Evolutionary conservation across 1,284 basidiomycete genomes (phyloP).

Genomic region (Entoloma clypeatum): DNA sequence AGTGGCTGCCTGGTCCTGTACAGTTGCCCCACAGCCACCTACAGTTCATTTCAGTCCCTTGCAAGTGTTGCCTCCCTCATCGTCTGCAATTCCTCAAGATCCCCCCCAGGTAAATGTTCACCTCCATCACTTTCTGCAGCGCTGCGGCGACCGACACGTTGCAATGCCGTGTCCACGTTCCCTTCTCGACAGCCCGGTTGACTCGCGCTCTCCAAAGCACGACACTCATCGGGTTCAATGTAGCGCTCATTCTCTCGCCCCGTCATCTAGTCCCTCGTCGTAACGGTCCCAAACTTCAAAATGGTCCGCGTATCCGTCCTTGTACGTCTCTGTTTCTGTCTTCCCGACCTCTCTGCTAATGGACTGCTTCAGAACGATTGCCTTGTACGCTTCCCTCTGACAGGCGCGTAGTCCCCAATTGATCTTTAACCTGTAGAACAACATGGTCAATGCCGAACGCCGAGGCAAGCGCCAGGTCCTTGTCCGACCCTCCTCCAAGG

Average conservation of each 20-base stretch:
- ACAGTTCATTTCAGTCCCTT: constrained; percentile 10
- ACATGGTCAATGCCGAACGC: constrained; percentile 98
- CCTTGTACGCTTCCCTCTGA: constrained; percentile 45
- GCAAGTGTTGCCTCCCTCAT: neutral
- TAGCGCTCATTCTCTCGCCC: constrained; percentile 17
- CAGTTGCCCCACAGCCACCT: constrained; percentile 26
- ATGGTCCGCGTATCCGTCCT: constrained; percentile 87
- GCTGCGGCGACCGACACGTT: constrained; percentile 13
- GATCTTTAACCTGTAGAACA: constrained; percentile 55
- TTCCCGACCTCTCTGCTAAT: constrained; percentile 3
- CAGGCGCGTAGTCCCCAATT: constrained; percentile 1
- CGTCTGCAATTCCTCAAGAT: constrained; percentile 16
- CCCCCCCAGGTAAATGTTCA: constrained; percentile 12
- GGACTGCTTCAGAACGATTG: constrained; percentile 67
- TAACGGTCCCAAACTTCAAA: constrained; percentile 34
- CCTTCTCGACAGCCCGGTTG: constrained; percentile 51
- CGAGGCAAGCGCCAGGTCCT: constrained; percentile 98
- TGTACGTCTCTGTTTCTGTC: constrained; percentile 41
- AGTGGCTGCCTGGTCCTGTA: constrained; percentile 38
- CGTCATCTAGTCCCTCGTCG: constrained; percentile 17
- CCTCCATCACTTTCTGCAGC: constrained; percentile 8
- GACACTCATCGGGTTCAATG: constrained; percentile 69
- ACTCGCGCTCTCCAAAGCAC: constrained; percentile 76
- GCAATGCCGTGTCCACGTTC: constrained; percentile 7
- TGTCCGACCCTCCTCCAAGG: constrained; percentile 93